Evolutionary conservation across 371 early-diverging fungal genomes (phyloP), one percentile per base, ranked within the genome.

Genomic region (Lichtheimia corymbifera): DNA sequence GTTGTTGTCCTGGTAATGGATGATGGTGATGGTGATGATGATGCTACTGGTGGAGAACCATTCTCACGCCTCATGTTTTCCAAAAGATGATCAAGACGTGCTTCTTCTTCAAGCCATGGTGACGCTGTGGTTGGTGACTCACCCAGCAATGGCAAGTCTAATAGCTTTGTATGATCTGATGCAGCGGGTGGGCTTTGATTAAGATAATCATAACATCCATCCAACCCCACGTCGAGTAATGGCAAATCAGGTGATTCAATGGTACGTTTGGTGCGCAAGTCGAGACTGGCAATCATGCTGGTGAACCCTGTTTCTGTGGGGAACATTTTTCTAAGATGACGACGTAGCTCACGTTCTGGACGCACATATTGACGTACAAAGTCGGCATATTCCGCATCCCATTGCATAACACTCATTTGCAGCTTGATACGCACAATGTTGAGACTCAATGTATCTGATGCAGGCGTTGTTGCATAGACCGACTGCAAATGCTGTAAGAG

Each of bases 361-460:
- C 91, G 90, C 53, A 95, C 74, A 63, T 89, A 94, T 4, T 76
- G 78, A 17, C 90, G 80, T 5, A 87, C 89, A 50, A 97, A 83
- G 43, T 85, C 82, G 0, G 84, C 80, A 65, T 97, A 95, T 22
- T 91, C 90, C 53, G 80, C 65, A 52, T 97, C 93, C 97, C 97
- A 98, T 42, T 74, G 80, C 2, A 76, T 69, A 0, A 93, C 90
- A 22, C 90, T 90, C 44, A 88, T 88, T 53, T 91, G 87, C 27
- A 98, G 67, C 18, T 81, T 83, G 49, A 84, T 82, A 11, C 90
- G 77, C 6, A 94, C 93, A 28, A 80, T 72, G 53, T 92, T 94
- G 28, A 95, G 73, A 0, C 92, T 87, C 25, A 97, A 62, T 0
- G 87, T 89, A 66, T 97, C 96, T 0, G 85, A 84, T 0, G 92